Evolutionary conservation across 1,284 basidiomycete species (phyloP), one percentile per base, ranked within the genome.

Genomic region (Cutaneotrichosporon spelunceum): DNA sequence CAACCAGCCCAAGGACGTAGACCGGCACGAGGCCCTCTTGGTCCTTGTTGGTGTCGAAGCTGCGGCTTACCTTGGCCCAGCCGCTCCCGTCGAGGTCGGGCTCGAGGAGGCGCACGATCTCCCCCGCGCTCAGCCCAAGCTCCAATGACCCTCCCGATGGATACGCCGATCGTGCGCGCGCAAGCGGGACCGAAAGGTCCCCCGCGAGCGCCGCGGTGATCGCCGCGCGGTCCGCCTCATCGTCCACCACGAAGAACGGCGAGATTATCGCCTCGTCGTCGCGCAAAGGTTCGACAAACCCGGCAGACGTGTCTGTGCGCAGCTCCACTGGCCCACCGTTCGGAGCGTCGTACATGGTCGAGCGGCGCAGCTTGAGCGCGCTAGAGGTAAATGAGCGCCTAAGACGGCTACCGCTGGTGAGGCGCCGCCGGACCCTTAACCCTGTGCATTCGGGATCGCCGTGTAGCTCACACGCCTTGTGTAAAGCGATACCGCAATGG

Each of bases 261-360:
- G 65, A 66, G 8, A 68, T 63, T 9, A 61, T 59, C 23, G 57
- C 29, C 39, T 68, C 67, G 36, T 63, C 64, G 34, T 66, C 67
- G 16, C 64, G 62, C 3, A 68, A 50, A 2, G 67, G 67, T 52
- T 68, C 62, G 27, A 14, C 36, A 14, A 48, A 56, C 9, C 29
- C 48, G 13, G 45, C 50, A 1, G 59, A 50, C 19, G 45, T 39
- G 7, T 39, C 27, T 2, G 59, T 47, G 27, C 42, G 44, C 26
- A 49, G 47, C 21, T 57, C 60, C 30, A 56, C 52, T 23, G 64
- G 62, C 16, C 57, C 62, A n/a, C 63, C 65, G 49, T 61, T 59
- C 5, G 61, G 56, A 19, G 58, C 56, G 36, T 65, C 63, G 53
- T 56, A 56, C 55, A 58, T 34, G 6, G 54, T 57, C 44, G 42